Evolutionary conservation across 2,329 filamentous ascomycete genomes (phyloP).

Genomic region (Colletotrichum incanum): DNA sequence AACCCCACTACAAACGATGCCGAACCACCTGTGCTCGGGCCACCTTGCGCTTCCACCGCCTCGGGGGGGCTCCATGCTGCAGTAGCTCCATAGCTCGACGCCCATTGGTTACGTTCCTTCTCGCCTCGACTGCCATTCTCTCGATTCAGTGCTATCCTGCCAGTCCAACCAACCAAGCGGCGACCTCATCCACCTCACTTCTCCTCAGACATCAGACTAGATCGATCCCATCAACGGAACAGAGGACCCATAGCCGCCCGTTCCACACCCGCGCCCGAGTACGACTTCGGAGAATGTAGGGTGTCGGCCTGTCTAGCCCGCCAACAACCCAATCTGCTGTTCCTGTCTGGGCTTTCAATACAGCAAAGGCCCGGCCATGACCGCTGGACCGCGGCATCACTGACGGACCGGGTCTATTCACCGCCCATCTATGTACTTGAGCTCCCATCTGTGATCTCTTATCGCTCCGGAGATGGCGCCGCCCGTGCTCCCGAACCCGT

Average conservation of each 20-base stretch:
- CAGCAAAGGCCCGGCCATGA: constrained; percentile 13
- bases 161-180: neutral
- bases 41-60: constrained; percentile 15
- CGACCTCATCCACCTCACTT: neutral
- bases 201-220: constrained; percentile 5
- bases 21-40: constrained; percentile 23
- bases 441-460: constrained; percentile 16
- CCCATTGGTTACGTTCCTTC: constrained; percentile 12
- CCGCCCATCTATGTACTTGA: neutral
- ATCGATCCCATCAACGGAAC: constrained; percentile 9
- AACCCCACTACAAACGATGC: constrained; percentile 14
- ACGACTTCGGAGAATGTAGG: constrained; percentile 10
- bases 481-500: constrained; percentile 64
- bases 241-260: constrained; percentile 4
- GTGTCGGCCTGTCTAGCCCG: constrained; percentile 4
- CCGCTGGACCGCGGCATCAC: constrained; percentile 2
- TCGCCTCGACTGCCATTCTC: constrained; percentile 1
- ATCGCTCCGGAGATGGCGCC: constrained; percentile 59
- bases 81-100: neutral
- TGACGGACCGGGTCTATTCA: constrained; percentile 9
- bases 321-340: neutral
- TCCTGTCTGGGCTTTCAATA: neutral
- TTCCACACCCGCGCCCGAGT: neutral
- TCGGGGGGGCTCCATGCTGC: neutral
- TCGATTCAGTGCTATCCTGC: neutral